A percentile compares a stretch with the other conserved stretches of the same genome.
These are phyloP conservation scores for Epichloe sylvatica DNA, from an alignment of 2,329 filamentous ascomycete genomes.

Conservation along the genomic window DNA sequence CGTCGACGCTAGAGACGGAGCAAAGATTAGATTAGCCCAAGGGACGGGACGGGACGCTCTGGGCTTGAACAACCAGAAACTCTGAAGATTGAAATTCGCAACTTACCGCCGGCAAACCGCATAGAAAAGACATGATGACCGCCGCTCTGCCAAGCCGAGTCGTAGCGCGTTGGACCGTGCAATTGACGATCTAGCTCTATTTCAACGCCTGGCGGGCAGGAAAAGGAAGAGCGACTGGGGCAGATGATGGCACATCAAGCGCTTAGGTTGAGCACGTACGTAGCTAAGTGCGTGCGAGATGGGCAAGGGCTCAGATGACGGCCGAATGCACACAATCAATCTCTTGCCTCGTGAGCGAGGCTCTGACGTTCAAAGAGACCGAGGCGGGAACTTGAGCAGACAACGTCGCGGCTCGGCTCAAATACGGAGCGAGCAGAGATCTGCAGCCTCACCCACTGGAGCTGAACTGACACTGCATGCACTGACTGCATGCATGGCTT, in stretches of 20 bases:
- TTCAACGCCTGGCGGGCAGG: background rate
- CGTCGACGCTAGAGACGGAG: constrained; percentile 7
- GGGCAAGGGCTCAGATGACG: background rate
- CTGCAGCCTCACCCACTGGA: background rate
- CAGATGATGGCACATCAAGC: background rate
- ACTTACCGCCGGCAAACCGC: constrained; percentile 14
- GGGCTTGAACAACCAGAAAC: background rate
- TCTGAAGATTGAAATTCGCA: background rate
- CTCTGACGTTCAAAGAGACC: background rate
- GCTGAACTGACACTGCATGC: background rate
- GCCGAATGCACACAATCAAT: background rate
- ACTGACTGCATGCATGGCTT: background rate
- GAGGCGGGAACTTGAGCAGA: background rate
- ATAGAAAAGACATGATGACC: constrained; percentile 10
- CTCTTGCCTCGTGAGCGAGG: background rate
- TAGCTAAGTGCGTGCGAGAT: background rate
- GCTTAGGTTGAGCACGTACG: background rate
- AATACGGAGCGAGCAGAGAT: background rate
- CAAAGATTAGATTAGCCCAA: constrained; percentile 5
- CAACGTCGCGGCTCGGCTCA: background rate
- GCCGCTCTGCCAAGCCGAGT: background rate
- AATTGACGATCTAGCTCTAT: background rate
- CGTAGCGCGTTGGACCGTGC: background rate
- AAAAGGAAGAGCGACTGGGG: background rate
- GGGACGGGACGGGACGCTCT: background rate